phyloP scores from a whole-genome alignment of 345 rosid genomes.

The Excoecaria cochinchinensis region DNA sequence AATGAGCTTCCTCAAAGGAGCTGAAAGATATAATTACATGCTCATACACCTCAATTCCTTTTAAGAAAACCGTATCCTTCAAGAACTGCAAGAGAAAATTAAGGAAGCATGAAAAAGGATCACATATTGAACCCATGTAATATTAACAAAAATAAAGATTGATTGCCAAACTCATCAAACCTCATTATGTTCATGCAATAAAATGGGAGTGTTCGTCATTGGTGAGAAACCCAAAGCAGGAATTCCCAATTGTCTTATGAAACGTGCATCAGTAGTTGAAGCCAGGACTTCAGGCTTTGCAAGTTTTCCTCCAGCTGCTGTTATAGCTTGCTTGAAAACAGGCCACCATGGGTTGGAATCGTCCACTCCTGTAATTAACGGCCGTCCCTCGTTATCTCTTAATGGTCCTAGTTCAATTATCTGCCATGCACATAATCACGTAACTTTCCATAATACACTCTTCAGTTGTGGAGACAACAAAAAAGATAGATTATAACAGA shows the following conservation, averaged over 20 bases:
- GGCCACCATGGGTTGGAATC: constrained; percentile 91
- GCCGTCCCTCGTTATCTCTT: constrained; percentile 58
- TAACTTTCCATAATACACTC: not conserved
- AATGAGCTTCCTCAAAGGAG: constrained; percentile 48
- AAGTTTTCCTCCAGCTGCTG: constrained; percentile 73
- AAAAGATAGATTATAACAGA: not conserved
- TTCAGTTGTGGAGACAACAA: constrained; percentile 1
- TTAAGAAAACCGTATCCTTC: constrained; percentile 65
- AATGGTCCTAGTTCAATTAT: constrained; percentile 55
- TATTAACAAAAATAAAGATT: not conserved
- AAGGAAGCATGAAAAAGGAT: constrained; percentile 3
- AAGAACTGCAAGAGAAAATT: constrained; percentile 47
- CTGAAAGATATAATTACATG: constrained; percentile 65
- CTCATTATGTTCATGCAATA: constrained; percentile 92
- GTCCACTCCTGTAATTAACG: constrained; percentile 61
- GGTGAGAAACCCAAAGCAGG: constrained; percentile 88
- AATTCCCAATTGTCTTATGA: constrained; percentile 60
- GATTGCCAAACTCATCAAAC: constrained; percentile 32
- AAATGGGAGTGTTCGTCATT: constrained; percentile 73
- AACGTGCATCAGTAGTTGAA: constrained; percentile 87
- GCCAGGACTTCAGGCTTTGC: constrained; percentile 79
- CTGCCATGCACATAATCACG: constrained; percentile 32
- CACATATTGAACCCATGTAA: not conserved
- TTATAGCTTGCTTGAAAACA: constrained; percentile 65
- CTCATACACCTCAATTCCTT: constrained; percentile 77